These are phyloP conservation scores for Apiospora sp. DNA, from an alignment of 2,329 filamentous ascomycete genomes.

Conservation along the genomic window DNA sequence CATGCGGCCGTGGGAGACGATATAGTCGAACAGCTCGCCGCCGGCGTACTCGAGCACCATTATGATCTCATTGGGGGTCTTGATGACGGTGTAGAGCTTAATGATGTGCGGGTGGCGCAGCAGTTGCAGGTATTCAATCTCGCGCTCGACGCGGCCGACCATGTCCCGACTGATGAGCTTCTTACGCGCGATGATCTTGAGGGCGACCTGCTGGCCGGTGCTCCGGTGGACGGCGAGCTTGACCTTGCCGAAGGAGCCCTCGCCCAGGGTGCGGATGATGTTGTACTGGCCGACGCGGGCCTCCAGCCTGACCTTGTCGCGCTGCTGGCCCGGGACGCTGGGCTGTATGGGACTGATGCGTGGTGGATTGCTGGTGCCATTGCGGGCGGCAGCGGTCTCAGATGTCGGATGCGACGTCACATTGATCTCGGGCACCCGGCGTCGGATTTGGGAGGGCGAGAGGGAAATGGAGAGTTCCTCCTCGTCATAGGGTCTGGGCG, in stretches of 20 bases:
- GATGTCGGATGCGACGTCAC: constrained; percentile 40
- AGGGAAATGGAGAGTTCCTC: constrained; percentile 85
- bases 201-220: constrained; percentile 92
- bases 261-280: constrained; percentile 87
- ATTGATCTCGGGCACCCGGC: constrained; percentile 50
- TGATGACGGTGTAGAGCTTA: constrained; percentile 98
- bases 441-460: constrained; percentile 69
- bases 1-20: constrained; percentile 92
- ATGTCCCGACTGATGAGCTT: constrained; percentile 97
- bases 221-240: constrained; percentile 93
- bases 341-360: constrained; percentile 30
- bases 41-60: constrained; percentile 99
- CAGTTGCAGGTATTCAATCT: constrained; percentile 97
- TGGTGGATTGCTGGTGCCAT: constrained; percentile 29
- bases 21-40: constrained; percentile 96
- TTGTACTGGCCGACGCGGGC: constrained; percentile 93
- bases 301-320: constrained; percentile 68
- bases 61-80: constrained; percentile 91
- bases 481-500: constrained; percentile 72
- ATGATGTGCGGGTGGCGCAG: constrained; percentile 98
- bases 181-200: constrained; percentile 97
- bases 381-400: constrained; percentile 41
- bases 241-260: constrained; percentile 98
- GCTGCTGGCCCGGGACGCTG: constrained; percentile 43
- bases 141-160: constrained; percentile 95